phyloP scores from a whole-genome alignment of 495 filamentous ascomycete genomes.

The Aspergillus baeticus region DNA sequence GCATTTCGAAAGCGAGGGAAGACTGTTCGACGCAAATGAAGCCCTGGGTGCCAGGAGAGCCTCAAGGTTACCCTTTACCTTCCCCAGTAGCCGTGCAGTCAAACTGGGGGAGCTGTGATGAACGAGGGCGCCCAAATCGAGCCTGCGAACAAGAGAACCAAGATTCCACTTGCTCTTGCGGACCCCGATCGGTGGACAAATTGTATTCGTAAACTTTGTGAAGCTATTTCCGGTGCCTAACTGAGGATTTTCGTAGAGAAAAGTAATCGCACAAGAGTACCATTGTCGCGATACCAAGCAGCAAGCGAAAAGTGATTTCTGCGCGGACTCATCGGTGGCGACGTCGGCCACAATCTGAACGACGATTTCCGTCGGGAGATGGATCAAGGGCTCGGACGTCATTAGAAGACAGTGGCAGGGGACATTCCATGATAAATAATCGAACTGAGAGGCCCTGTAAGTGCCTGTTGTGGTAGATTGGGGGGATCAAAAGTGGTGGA shows the following conservation, averaged over 20 bases:
- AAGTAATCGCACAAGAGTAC: conserved; percentile 56
- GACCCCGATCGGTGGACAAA: conserved; percentile 61
- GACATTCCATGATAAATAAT: conserved; percentile 10
- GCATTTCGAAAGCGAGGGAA: conserved; percentile 65
- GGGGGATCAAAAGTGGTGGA: neutral
- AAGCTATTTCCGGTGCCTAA: conserved; percentile 53
- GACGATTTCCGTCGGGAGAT: conserved; percentile 55
- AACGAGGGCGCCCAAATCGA: conserved; percentile 60
- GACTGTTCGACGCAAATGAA: conserved; percentile 62
- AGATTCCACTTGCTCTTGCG: conserved; percentile 55
- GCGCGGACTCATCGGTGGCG: conserved; percentile 25
- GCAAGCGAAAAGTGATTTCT: conserved; percentile 50
- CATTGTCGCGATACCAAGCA: conserved; percentile 62
- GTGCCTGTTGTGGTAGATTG: conserved; percentile 6
- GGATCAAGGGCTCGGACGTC: conserved; percentile 17
- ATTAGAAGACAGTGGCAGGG: conserved; percentile 5
- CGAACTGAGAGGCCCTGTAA: neutral
- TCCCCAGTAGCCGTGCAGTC: conserved; percentile 62
- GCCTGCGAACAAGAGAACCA: conserved; percentile 50
- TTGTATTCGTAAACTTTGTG: conserved; percentile 54
- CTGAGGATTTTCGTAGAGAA: conserved; percentile 55
- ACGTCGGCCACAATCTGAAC: conserved; percentile 40
- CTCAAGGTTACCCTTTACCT: conserved; percentile 56
- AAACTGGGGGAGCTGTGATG: conserved; percentile 65
- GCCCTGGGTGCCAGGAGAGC: conserved; percentile 65